Percentiles rank a stretch among this genome's conserved stretches.
These are phyloP conservation scores for Incumbomyces lentus DNA, from an alignment of 2,329 filamentous ascomycete genomes.

Conservation along the genomic window DNA sequence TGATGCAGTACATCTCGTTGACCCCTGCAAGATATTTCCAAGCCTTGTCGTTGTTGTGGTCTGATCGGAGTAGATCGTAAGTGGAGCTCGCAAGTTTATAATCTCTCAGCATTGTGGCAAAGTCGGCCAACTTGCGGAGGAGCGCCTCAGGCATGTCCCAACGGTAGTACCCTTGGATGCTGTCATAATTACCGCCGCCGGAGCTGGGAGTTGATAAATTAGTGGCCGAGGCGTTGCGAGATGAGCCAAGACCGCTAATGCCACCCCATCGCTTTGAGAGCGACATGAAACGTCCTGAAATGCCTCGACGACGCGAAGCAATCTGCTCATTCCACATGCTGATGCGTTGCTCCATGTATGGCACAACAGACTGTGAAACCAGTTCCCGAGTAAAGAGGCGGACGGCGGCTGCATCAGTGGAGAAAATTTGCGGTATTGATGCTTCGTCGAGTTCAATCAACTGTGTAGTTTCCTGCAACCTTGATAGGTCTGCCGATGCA, in stretches of 20 bases:
- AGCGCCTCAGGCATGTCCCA: slow-evolving; percentile 78
- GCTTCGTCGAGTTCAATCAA: slow-evolving; percentile 52
- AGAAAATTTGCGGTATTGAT: slow-evolving; percentile 71
- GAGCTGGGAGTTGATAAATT: slow-evolving; percentile 32
- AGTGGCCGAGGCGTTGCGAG: slow-evolving; percentile 49
- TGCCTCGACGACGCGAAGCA: slow-evolving; percentile 74
- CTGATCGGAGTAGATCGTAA: slow-evolving; percentile 78
- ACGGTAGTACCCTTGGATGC: slow-evolving; percentile 65
- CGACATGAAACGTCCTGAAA: slow-evolving; percentile 89
- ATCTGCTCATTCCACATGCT: slow-evolving; percentile 96
- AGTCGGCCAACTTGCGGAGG: slow-evolving; percentile 88
- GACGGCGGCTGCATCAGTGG: slow-evolving; percentile 82
- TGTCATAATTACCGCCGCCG: slow-evolving; percentile 60
- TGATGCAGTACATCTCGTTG: slow-evolving; percentile 89
- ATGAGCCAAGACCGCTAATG: slow-evolving; percentile 53
- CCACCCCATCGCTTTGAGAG: slow-evolving; percentile 81
- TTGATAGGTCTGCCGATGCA: slow-evolving; percentile 69
- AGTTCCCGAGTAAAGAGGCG: slow-evolving; percentile 86
- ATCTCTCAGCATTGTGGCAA: slow-evolving; percentile 92
- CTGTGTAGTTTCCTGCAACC: slow-evolving; percentile 52
- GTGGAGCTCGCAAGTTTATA: slow-evolving; percentile 88
- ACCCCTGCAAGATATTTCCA: slow-evolving; percentile 91
- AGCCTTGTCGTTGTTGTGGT: slow-evolving; percentile 91
- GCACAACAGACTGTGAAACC: slow-evolving; percentile 86
- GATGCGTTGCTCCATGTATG: slow-evolving; percentile 88